Conservation (phyloP, 148 eudicot genomes). For the Fagopyrum homotropicum region DNA sequence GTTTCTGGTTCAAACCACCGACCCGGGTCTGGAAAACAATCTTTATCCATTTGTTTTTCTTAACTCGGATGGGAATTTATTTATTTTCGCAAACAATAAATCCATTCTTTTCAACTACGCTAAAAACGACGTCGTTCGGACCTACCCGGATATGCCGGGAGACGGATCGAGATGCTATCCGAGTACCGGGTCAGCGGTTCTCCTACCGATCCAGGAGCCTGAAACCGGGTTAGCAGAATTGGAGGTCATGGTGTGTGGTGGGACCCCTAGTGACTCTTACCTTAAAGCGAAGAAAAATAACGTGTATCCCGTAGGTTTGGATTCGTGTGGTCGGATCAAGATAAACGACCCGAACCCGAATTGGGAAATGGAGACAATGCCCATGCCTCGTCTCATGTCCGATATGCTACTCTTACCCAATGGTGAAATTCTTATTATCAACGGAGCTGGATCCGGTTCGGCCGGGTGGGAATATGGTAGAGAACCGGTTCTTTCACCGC, state of each 20-base stretch:
- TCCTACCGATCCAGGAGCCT: slow-evolving; percentile 38
- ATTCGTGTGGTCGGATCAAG: slow-evolving; percentile 45
- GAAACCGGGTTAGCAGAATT: slow-evolving; percentile 16
- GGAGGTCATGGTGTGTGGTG: slow-evolving; percentile 82
- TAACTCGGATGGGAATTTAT: slow-evolving; percentile 56
- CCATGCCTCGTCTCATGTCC: slow-evolving; percentile 68
- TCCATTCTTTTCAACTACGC: slow-evolving; percentile 48
- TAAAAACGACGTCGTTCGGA: slow-evolving; percentile 22
- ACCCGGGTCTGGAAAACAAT: slow-evolving; percentile 65
- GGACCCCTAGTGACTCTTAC: slow-evolving; percentile 42
- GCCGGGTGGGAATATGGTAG: slow-evolving; percentile 83
- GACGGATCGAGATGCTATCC: slow-evolving; percentile 56
- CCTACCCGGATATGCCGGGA: slow-evolving; percentile 59
- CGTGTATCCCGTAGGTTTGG: slow-evolving; percentile 34
- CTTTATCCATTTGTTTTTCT: slow-evolving; percentile 82
- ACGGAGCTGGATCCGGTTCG: slow-evolving; percentile 65
- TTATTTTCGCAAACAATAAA: slow-evolving; percentile 62
- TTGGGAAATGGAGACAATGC: slow-evolving; percentile 69
- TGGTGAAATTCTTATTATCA: slow-evolving; percentile 53
- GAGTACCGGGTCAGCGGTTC: slow-evolving; percentile 63
- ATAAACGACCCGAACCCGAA: slow-evolving; percentile 35
- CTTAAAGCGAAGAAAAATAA: slow-evolving; percentile 18
- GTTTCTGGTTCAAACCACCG: slow-evolving; percentile 49
- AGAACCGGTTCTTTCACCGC: slow-evolving; percentile 57
- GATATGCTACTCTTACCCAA: slow-evolving; percentile 66